phyloP scores from a whole-genome alignment of 1,139 yeast genomes.

The Kodamaea suecica region DNA sequence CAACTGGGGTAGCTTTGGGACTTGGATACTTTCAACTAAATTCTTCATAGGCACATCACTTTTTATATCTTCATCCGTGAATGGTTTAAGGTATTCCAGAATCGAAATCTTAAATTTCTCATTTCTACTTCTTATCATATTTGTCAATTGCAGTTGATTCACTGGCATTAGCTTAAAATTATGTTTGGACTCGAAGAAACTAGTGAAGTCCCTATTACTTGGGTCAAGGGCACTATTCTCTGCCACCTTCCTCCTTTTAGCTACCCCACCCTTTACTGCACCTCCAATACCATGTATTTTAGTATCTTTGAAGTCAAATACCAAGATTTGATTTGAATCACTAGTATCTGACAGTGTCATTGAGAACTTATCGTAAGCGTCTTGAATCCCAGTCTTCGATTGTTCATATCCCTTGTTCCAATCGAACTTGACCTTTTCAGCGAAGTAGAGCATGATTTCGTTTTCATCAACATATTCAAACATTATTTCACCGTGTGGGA shows the following conservation, averaged over 20 bases:
- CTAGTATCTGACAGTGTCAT: conserved; percentile 5
- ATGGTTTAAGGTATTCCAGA: conserved; percentile 33
- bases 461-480: conserved; percentile 72
- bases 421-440: conserved; percentile 32
- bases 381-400: conserved; percentile 30
- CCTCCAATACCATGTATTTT: conserved; percentile 40
- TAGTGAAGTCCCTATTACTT: conserved; percentile 5
- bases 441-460: conserved; percentile 43
- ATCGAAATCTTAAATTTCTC: conserved; percentile 49
- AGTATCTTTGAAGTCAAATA: conserved; percentile 80
- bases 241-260: conserved; percentile 15
- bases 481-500: conserved; percentile 67
- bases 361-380: conserved; percentile 25
- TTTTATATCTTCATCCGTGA: conserved; percentile 21
- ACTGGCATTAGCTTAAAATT: conserved; percentile 24
- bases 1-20: conserved; percentile 47
- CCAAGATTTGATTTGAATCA: conserved; percentile 49
- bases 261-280: conserved; percentile 20
- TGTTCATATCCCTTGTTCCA: conserved; percentile 48
- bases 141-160: conserved; percentile 42
- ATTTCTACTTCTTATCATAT: conserved; percentile 59
- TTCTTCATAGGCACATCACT: conserved; percentile 12
- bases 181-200: conserved; percentile 28
- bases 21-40: conserved; percentile 12
- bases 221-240: background rate